phyloP scores from a whole-genome alignment of 768 basidiomycete genomes.

The Lentinula sp. region DNA sequence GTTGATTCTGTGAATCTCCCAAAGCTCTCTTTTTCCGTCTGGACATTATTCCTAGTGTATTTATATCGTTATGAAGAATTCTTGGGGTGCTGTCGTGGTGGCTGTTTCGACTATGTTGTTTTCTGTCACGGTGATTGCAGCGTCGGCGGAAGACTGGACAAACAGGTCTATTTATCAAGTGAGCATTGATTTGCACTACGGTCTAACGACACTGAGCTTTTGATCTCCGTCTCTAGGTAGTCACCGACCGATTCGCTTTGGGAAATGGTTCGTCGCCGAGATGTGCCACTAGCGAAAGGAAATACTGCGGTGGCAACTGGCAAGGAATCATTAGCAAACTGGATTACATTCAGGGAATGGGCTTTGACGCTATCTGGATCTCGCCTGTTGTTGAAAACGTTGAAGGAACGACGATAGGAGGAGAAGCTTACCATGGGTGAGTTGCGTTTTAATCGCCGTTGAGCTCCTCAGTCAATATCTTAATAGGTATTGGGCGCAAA shows the following conservation, averaged over 20 bases:
- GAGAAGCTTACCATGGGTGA: constrained; percentile 71
- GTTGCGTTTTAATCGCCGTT: constrained; percentile 18
- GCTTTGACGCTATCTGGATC: constrained; percentile 77
- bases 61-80: too few relatives aligned
- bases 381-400: constrained; percentile 66
- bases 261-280: constrained; percentile 35
- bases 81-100: neutral
- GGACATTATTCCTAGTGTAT: neutral
- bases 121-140: neutral
- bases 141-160: constrained; percentile 15
- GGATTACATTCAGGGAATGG: constrained; percentile 70
- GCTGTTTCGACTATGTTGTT: neutral
- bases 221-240: constrained; percentile 28
- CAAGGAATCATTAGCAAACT: constrained; percentile 54
- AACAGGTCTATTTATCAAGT: constrained; percentile 22
- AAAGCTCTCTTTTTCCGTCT: too few relatives aligned
- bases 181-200: neutral
- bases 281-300: constrained; percentile 47
- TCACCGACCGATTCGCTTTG: constrained; percentile 68
- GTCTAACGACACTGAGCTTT: neutral
- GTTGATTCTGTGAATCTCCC: too few relatives aligned
- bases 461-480: neutral
- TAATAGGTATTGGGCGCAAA: constrained; percentile 35
- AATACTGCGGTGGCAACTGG: constrained; percentile 74
- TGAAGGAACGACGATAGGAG: constrained; percentile 51